Evolutionary conservation across 371 early-diverging fungal genomes (phyloP).

Genomic region (Lichtheimia ornata): DNA sequence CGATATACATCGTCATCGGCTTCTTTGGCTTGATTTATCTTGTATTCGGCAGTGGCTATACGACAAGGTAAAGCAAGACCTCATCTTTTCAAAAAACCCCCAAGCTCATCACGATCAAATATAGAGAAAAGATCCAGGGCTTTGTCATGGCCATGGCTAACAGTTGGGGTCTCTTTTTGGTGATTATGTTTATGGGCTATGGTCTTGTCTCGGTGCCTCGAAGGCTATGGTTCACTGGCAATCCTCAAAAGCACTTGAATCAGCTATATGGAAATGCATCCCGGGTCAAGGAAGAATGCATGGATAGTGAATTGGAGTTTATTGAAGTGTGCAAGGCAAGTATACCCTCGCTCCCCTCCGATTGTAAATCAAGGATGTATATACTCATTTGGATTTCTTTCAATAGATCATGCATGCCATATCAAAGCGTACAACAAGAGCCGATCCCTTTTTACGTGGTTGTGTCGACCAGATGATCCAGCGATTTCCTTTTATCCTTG

Average conservation of each 20-base stretch:
- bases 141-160: conserved; percentile 92
- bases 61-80: conserved; percentile 27
- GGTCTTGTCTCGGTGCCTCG: conserved; percentile 91
- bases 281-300: conserved; percentile 71
- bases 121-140: conserved; percentile 69
- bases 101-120: neutral
- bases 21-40: conserved; percentile 75
- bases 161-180: conserved; percentile 89
- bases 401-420: conserved; percentile 37
- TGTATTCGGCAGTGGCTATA: conserved; percentile 57
- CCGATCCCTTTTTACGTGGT: conserved; percentile 46
- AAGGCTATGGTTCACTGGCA: conserved; percentile 76
- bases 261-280: conserved; percentile 72
- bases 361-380: neutral
- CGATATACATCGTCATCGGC: conserved; percentile 51
- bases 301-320: conserved; percentile 75
- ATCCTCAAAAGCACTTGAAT: conserved; percentile 59
- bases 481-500: conserved; percentile 50
- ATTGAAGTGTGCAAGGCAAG: conserved; percentile 67
- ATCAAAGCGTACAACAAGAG: conserved; percentile 20
- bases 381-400: neutral
- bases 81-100: neutral
- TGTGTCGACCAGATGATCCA: conserved; percentile 57
- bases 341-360: neutral
- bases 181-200: conserved; percentile 88